These are phyloP conservation scores for Pleurozium schreberi DNA, from an alignment of 225 moss, liverwort and hornwort species.

Conservation along the genomic window DNA sequence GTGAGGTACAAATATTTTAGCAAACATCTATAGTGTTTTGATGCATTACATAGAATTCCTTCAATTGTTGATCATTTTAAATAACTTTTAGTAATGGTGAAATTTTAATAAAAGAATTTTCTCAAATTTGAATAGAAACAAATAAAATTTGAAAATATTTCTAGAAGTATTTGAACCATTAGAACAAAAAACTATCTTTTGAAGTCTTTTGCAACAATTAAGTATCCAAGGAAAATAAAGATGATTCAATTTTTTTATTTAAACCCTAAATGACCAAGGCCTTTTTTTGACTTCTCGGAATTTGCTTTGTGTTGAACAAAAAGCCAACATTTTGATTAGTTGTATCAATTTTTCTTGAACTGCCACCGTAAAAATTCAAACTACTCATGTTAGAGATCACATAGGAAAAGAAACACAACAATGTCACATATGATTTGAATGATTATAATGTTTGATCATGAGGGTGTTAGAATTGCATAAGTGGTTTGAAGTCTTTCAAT, in stretches of 20 bases:
- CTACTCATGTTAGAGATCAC: no score
- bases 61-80: neutral
- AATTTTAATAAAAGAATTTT: neutral
- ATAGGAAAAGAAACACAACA: no score
- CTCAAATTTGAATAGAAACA: neutral
- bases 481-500: no score
- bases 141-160: neutral
- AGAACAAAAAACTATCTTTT: neutral
- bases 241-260: neutral
- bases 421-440: no score
- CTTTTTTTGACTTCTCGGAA: no score
- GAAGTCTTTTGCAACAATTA: neutral
- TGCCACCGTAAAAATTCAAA: no score
- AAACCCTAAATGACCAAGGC: no score
- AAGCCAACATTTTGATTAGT: no score
- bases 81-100: neutral
- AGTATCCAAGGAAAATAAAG: neutral
- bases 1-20: slow-evolving; percentile 19
- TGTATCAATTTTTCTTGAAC: no score
- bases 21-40: neutral
- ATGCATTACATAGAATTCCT: neutral
- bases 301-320: no score
- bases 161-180: accelerated
- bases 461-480: no score
- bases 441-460: no score